Base-by-base conservation (phyloP, 2,329 filamentous ascomycete genomes). In the Aspergillus ibericus region DNA sequence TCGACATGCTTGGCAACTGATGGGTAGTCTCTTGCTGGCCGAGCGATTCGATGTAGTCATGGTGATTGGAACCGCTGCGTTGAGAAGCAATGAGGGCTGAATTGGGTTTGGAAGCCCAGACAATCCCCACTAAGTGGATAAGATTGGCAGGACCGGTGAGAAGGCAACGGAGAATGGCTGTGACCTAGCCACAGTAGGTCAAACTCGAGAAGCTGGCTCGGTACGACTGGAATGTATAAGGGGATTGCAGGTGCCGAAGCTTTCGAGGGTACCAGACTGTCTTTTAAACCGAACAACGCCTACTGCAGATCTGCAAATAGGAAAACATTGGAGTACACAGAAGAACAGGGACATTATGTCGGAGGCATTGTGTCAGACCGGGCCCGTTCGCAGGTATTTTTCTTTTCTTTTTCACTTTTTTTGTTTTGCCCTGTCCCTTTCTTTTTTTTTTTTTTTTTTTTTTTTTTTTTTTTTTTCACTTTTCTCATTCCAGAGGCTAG, bases 1-100 rank as follows among this genome's bases (percentile, higher is more conserved):
- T 47, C 75, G 71, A 60, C 75, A 78, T 36, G 76, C 74, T 58
- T 77, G 74, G 42, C 75, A 78, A 55, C 72, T 76, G 40, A 77
- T 72, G 10, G 75, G 75, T 22, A 76, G 66, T 9, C 74, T 70
- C 56, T 74, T 75, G 44, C 71, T 70, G 7, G 66, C 59, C 20
- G 70, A 66, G 12, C 68, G 70, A 44, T 65, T 67, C 46, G 67
- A 63, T 15, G 65, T 59, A 46, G 68, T 54, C 70, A 71, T 54
- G 57, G 22, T 40, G 25, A 22, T 35, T 22, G 22, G 16, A 16
- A 49, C 22, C 46, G 35, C n/a, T 27, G 9, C 34, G 29, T 27
- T 15, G 12, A 42, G 18, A 29, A 27, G 16, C 9, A 25, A 42
- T 4, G 49, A 38, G 32, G 36, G 22, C 35, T 20, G 15, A 50